Percentiles rank a stretch among this genome's conserved stretches.
phyloP scores from a whole-genome alignment of 257 asterid genomes.

The Solanum pennellii region DNA sequence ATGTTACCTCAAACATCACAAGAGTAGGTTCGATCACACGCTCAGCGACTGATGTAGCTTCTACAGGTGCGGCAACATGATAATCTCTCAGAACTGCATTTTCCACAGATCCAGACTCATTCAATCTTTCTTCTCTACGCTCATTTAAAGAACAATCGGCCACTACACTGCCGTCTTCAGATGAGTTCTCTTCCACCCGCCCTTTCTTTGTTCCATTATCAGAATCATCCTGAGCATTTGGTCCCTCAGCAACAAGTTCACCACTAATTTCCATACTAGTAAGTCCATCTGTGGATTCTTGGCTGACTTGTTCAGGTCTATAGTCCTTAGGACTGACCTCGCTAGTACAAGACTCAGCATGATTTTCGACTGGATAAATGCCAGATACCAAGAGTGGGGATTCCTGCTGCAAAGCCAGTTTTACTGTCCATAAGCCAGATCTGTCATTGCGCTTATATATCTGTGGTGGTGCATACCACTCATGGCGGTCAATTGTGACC shows the following conservation, averaged over 20 bases:
- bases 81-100: conserved; percentile 45
- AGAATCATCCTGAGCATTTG: conserved; percentile 49
- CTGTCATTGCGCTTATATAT: conserved; percentile 75
- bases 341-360: conserved; percentile 27
- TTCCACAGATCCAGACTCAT: conserved; percentile 39
- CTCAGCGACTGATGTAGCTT: conserved; percentile 84
- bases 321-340: conserved; percentile 55
- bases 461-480: conserved; percentile 97
- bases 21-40: conserved; percentile 85
- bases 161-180: conserved; percentile 48
- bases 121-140: conserved; percentile 46
- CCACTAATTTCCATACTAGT: conserved; percentile 73
- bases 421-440: conserved; percentile 76
- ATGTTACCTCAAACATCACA: conserved; percentile 91
- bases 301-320: conserved; percentile 41
- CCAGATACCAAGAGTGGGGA: conserved; percentile 30
- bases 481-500: conserved; percentile 93
- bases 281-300: conserved; percentile 53
- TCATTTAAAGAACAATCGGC: conserved; percentile 53
- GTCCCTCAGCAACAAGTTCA: conserved; percentile 48
- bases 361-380: conserved; percentile 19
- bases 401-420: conserved; percentile 55
- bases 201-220: conserved; percentile 72
- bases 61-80: conserved; percentile 55
- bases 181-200: conserved; percentile 55